Evolutionary conservation across 1,284 basidiomycete genomes (phyloP).

Genomic region (Rhodofomes roseus): DNA sequence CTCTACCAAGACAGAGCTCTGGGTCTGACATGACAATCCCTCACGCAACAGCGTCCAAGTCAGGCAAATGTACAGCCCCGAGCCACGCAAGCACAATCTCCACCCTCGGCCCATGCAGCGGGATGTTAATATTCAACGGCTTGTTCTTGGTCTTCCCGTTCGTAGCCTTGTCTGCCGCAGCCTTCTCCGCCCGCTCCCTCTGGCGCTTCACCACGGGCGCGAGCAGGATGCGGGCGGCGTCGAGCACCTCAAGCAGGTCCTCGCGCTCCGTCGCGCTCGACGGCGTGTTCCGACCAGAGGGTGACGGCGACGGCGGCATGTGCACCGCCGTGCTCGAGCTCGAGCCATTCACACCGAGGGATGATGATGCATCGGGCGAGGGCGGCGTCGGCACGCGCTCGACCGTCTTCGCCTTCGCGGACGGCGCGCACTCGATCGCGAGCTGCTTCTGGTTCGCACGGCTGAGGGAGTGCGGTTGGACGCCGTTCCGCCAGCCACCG

Average conservation of each 20-base stretch:
- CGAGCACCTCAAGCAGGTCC: slow-evolving; percentile 46
- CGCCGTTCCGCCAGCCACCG: slow-evolving; percentile 60
- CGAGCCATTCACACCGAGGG: slow-evolving; percentile 21
- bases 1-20: too few relatives aligned
- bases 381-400: slow-evolving; percentile 21
- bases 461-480: slow-evolving; percentile 49
- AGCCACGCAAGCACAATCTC: slow-evolving; percentile 81
- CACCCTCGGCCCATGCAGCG: slow-evolving; percentile 77
- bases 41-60: slow-evolving; percentile 49
- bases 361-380: slow-evolving; percentile 16
- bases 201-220: slow-evolving; percentile 61
- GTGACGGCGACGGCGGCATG: slow-evolving; percentile 11
- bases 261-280: slow-evolving; percentile 19
- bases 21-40: too few relatives aligned
- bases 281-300: slow-evolving; percentile 16
- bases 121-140: slow-evolving; percentile 67
- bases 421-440: slow-evolving; percentile 38
- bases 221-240: slow-evolving; percentile 64
- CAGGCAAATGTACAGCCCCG: slow-evolving; percentile 69
- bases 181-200: slow-evolving; percentile 47
- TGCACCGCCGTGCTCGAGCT: slow-evolving; percentile 19
- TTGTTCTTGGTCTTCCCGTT: slow-evolving; percentile 47
- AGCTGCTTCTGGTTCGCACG: slow-evolving; percentile 36
- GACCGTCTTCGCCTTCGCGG: slow-evolving; percentile 22
- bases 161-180: slow-evolving; percentile 43